These are phyloP conservation scores for Cutaneotrichosporon arboriforme DNA, from an alignment of 1,284 basidiomycete species.

Conservation along the genomic window DNA sequence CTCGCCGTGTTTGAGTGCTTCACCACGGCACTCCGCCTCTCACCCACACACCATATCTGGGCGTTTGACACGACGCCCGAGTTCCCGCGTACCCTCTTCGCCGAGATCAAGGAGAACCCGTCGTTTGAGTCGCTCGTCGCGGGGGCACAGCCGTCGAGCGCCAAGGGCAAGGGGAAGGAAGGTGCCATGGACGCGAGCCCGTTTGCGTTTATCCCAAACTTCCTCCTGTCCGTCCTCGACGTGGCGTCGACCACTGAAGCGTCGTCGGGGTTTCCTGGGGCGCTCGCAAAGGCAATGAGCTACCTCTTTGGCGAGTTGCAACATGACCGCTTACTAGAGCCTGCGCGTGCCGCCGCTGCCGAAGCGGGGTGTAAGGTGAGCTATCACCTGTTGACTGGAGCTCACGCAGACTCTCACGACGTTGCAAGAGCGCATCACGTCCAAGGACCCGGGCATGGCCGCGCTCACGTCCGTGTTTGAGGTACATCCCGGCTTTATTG, in stretches of 20 bases:
- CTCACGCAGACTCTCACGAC: conserved; percentile 15
- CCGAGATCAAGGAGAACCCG: conserved; percentile 72
- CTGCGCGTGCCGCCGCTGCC: conserved; percentile 58
- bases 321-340: conserved; percentile 59
- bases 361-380: conserved; percentile 59
- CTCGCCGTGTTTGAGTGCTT: conserved; percentile 54
- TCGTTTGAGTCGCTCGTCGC: conserved; percentile 57
- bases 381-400: neutral
- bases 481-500: conserved; percentile 51
- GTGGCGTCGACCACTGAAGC: conserved; percentile 41
- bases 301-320: conserved; percentile 72
- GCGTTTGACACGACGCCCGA: conserved; percentile 53
- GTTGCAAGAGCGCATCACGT: conserved; percentile 13
- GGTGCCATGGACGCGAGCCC: conserved; percentile 5
- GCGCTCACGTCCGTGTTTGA: conserved; percentile 36
- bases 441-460: conserved; percentile 6
- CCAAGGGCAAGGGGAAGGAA: conserved; percentile 27
- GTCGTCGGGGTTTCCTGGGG: conserved; percentile 58
- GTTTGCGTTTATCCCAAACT: conserved; percentile 34
- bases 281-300: conserved; percentile 63
- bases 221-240: conserved; percentile 35
- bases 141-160: conserved; percentile 3
- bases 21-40: conserved; percentile 51
- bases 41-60: conserved; percentile 63
- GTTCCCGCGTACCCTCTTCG: conserved; percentile 64